Evolutionary conservation across 2,329 filamentous ascomycete species (phyloP).

Genomic region (Aschersonia sp.): DNA sequence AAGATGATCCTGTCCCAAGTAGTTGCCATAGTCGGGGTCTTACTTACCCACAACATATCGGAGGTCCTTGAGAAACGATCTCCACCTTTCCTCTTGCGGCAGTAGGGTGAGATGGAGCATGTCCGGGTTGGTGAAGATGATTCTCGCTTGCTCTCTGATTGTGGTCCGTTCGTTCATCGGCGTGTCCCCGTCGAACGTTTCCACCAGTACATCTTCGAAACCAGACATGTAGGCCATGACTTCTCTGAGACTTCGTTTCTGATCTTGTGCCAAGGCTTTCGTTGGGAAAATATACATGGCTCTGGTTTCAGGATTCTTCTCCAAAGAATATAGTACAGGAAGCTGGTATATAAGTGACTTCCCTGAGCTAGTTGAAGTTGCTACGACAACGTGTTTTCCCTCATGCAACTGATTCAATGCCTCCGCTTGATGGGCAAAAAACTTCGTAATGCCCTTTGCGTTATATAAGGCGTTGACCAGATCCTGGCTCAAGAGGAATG

Average conservation of each 20-base stretch:
- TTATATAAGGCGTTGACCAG: constrained; percentile 96
- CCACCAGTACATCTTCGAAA: constrained; percentile 62
- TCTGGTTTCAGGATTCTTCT: constrained; percentile 59
- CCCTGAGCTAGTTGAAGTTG: constrained; percentile 89
- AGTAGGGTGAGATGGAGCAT: constrained; percentile 94
- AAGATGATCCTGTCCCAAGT: not conserved
- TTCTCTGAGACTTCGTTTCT: constrained; percentile 75
- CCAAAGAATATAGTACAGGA: constrained; percentile 75
- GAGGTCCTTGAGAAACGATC: constrained; percentile 74
- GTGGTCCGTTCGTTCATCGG: constrained; percentile 61
- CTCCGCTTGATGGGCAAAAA: constrained; percentile 87
- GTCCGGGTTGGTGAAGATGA: constrained; percentile 96
- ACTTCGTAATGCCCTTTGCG: constrained; percentile 66
- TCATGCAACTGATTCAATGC: constrained; percentile 79
- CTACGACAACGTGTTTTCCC: constrained; percentile 77
- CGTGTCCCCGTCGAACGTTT: constrained; percentile 94
- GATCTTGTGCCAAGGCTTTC: constrained; percentile 90
- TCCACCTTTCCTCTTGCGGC: constrained; percentile 82
- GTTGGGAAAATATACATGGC: constrained; percentile 98
- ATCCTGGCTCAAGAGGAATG: constrained; percentile 76
- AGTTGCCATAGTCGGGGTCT: not conserved
- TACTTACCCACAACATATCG: constrained; percentile 67
- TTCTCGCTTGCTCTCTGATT: constrained; percentile 76
- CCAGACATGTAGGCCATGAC: constrained; percentile 68
- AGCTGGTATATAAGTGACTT: constrained; percentile 98